phyloP scores from a whole-genome alignment of 2,329 filamentous ascomycete species.

The Beauveria brongniartii region DNA sequence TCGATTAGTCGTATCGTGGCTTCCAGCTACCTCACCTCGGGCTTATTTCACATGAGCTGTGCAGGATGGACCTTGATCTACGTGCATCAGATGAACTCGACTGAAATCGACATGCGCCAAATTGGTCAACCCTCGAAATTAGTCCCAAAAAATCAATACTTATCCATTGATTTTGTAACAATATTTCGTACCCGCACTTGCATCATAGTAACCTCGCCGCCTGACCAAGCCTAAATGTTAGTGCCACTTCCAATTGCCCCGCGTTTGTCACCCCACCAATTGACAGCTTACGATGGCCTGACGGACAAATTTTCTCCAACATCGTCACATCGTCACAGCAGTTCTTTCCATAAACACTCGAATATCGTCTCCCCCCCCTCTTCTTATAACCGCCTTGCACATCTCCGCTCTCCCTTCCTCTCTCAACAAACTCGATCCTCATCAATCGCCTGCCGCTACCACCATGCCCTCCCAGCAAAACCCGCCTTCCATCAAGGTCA shows the following conservation, averaged over 20 bases:
- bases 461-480: slow-evolving; percentile 23
- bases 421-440: background rate
- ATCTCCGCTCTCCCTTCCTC: background rate
- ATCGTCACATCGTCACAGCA: background rate
- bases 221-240: background rate
- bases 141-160: background rate
- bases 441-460: background rate
- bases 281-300: background rate
- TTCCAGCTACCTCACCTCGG: no score
- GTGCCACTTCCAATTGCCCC: background rate
- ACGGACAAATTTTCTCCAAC: background rate
- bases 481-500: slow-evolving; percentile 61
- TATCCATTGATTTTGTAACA: background rate
- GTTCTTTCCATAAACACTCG: background rate
- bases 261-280: slow-evolving; percentile 2
- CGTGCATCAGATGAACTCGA: background rate
- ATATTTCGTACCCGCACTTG: background rate
- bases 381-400: background rate
- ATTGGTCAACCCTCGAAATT: background rate
- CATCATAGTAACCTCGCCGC: background rate
- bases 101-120: background rate
- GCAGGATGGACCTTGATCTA: background rate
- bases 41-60: background rate
- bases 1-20: no score
- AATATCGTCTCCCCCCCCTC: background rate